Conservation (phyloP, 306 rosid species). For the Lathyrus oleraceus region DNA sequence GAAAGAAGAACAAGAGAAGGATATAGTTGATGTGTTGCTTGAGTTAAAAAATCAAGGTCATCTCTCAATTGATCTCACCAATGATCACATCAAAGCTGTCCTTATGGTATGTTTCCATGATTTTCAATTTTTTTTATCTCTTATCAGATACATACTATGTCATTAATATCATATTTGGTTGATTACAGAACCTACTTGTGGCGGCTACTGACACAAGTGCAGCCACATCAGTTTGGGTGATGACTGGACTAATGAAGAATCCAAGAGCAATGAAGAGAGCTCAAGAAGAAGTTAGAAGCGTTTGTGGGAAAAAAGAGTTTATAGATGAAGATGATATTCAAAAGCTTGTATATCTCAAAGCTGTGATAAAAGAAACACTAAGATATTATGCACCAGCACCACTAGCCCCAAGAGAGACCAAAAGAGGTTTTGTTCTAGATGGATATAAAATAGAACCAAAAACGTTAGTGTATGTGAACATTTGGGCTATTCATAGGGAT, state of each 20-base stretch:
- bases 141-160: too few relatives aligned
- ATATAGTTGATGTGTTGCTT: conserved; percentile 15
- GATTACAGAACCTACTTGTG: neutral
- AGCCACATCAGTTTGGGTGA: conserved; percentile 12
- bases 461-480: neutral
- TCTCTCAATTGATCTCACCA: conserved; percentile 15
- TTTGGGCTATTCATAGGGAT: conserved; percentile 11
- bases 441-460: neutral
- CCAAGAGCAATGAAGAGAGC: conserved; percentile 14
- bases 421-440: neutral
- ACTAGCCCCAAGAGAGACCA: neutral
- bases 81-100: conserved; percentile 8
- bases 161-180: too few relatives aligned
- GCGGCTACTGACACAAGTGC: conserved; percentile 11
- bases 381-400: conserved; percentile 9
- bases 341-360: conserved; percentile 7
- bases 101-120: neutral
- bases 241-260: conserved; percentile 10
- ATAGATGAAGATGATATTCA: conserved; percentile 17
- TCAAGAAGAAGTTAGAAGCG: conserved; percentile 1
- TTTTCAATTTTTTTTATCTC: neutral
- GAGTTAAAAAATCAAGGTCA: conserved; percentile 1
- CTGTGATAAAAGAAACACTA: neutral
- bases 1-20: neutral
- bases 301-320: neutral